Conservation (phyloP, 225 moss, liverwort and hornwort genomes). For the Bryoerythrophyllum caledonicum region DNA sequence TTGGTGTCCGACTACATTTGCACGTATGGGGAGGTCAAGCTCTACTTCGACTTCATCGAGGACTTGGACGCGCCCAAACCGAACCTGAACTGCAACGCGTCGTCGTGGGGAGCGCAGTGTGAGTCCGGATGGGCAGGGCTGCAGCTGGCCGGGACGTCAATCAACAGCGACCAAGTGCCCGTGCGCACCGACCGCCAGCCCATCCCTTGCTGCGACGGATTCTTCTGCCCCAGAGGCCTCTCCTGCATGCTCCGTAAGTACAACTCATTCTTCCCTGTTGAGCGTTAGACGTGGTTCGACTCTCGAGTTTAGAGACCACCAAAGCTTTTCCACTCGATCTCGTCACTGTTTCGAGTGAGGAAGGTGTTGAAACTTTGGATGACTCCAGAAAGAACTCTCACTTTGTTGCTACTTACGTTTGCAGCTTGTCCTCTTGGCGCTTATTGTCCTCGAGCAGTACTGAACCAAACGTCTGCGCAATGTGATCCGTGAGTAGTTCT, state of each 20-base stretch:
- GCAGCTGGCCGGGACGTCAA: neutral
- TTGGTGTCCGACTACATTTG: conserved; percentile 38
- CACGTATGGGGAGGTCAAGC: conserved; percentile 34
- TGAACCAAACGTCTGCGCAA: conserved; percentile 27
- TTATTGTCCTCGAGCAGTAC: conserved; percentile 54
- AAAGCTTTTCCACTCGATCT: too few relatives aligned
- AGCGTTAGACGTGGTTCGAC: too few relatives aligned
- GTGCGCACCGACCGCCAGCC: conserved; percentile 27
- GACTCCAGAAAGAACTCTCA: neutral
- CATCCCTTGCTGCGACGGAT: conserved; percentile 64
- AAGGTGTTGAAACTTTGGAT: too few relatives aligned
- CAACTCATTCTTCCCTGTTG: too few relatives aligned
- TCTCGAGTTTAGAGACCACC: too few relatives aligned
- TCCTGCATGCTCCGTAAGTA: conserved; percentile 77
- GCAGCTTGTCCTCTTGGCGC: conserved; percentile 87
- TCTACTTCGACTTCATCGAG: conserved; percentile 38
- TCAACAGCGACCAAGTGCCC: conserved; percentile 23
- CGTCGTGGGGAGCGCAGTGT: conserved; percentile 42
- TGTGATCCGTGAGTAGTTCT: conserved; percentile 68
- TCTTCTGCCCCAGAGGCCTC: conserved; percentile 83
- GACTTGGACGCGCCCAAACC: conserved; percentile 32
- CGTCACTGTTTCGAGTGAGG: too few relatives aligned
- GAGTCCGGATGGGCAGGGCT: conserved; percentile 63
- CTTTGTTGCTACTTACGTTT: neutral
- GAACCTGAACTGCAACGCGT: conserved; percentile 59